Evolutionary conservation across 2,329 filamentous ascomycete genomes (phyloP).

Genomic region (Nigrospora oryzae): DNA sequence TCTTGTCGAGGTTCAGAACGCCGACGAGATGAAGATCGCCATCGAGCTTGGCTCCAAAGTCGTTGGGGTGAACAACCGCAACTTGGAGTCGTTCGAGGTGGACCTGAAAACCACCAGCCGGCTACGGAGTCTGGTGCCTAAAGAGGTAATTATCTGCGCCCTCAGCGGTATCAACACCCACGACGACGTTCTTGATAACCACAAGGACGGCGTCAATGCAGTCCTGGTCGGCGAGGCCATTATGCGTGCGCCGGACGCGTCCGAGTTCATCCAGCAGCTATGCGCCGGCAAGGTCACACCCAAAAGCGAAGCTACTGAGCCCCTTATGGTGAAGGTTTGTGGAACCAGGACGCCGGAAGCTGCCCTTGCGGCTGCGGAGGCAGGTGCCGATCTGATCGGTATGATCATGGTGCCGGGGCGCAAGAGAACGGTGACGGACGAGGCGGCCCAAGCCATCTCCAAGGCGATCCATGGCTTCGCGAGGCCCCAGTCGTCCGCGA

Average conservation of each 20-base stretch:
- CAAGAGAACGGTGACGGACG: constrained; percentile 70
- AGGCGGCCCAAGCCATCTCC: constrained; percentile 75
- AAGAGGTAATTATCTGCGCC: constrained; percentile 82
- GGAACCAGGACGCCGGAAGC: constrained; percentile 79
- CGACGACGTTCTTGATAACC: constrained; percentile 80
- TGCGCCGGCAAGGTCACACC: constrained; percentile 49
- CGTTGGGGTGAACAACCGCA: constrained; percentile 96
- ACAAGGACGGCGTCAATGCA: constrained; percentile 82
- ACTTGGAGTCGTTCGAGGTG: constrained; percentile 93
- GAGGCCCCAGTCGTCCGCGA: constrained; percentile 21
- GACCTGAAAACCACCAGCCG: constrained; percentile 88
- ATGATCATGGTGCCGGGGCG: constrained; percentile 83
- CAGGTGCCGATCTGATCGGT: constrained; percentile 85
- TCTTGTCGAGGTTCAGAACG: constrained; percentile 90
- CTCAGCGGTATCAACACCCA: constrained; percentile 88
- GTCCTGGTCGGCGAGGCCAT: constrained; percentile 92
- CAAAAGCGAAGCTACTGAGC: constrained; percentile 25
- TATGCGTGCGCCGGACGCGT: constrained; percentile 82
- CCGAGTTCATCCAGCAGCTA: constrained; percentile 74
- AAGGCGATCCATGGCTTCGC: constrained; percentile 56
- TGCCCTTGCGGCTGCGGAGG: constrained; percentile 70
- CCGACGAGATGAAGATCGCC: constrained; percentile 84
- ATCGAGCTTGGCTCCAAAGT: constrained; percentile 80
- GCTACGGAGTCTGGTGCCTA: constrained; percentile 76
- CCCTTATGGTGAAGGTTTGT: constrained; percentile 84